Evolutionary conservation across 139 green algal species (phyloP).

Genomic region (Micromonas commoda): DNA sequence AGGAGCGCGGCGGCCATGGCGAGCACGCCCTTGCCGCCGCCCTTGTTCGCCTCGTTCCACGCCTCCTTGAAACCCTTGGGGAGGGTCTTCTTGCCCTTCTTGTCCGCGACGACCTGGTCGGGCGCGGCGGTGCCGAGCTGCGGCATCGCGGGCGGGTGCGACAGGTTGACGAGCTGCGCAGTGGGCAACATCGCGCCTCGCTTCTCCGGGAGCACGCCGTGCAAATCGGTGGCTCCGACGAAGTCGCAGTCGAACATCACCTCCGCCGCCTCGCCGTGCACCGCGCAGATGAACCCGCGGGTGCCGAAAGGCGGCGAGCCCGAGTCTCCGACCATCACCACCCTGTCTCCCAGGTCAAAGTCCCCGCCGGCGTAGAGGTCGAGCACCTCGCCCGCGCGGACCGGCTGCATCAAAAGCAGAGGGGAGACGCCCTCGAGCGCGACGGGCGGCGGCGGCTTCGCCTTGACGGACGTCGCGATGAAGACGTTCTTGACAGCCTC

Average conservation of each 20-base stretch:
- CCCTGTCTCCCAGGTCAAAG: conserved; percentile 76
- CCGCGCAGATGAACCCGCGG: conserved; percentile 54
- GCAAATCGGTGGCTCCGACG: conserved; percentile 33
- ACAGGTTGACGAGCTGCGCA: conserved; percentile 25
- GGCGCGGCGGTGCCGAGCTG: conserved; percentile 14
- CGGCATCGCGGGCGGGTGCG: conserved; percentile 27
- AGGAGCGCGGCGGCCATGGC: neutral
- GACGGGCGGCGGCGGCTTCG: conserved; percentile 17
- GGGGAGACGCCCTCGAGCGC: conserved; percentile 70
- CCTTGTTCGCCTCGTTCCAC: neutral
- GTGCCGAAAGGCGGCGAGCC: conserved; percentile 64
- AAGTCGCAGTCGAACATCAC: conserved; percentile 61
- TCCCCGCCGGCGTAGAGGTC: conserved; percentile 52
- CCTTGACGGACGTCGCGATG: neutral
- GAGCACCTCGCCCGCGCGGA: conserved; percentile 20
- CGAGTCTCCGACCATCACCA: conserved; percentile 48
- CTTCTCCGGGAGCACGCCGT: conserved; percentile 15
- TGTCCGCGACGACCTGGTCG: neutral
- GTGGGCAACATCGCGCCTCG: conserved; percentile 27
- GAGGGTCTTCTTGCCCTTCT: conserved; percentile 9
- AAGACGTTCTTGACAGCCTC: conserved; percentile 64
- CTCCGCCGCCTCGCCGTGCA: conserved; percentile 65
- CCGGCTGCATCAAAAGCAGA: conserved; percentile 66
- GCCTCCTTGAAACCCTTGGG: neutral
- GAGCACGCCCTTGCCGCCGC: neutral